Percentiles rank a stretch among this genome's conserved stretches.
phyloP scores from a whole-genome alignment of 345 rosid genomes.

The Gossypium australe region DNA sequence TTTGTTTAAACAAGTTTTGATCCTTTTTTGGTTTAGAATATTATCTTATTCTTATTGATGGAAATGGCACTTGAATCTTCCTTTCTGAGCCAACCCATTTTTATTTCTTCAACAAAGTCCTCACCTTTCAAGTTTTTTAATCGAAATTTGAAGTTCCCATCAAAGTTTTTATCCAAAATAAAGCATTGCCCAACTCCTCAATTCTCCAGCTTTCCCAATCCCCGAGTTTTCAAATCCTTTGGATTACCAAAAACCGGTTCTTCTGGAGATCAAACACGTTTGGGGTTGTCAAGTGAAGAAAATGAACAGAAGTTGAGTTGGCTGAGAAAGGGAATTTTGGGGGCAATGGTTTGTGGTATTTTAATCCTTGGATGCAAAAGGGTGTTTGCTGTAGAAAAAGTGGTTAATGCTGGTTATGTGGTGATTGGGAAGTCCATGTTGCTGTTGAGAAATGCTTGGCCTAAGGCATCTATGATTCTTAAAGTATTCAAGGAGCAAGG shows the following conservation, averaged over 20 bases:
- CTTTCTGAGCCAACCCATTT: conserved; percentile 2
- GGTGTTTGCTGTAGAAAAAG: conserved; percentile 8
- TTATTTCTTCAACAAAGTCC: background rate
- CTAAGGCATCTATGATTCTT: conserved; percentile 17
- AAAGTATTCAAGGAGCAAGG: conserved; percentile 16
- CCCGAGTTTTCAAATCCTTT: background rate
- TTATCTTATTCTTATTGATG: conserved; percentile 3
- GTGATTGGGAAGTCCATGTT: conserved; percentile 10
- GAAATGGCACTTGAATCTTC: conserved; percentile 4
- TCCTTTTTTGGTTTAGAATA: background rate
- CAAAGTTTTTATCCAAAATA: background rate
- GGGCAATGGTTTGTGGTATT: conserved; percentile 1
- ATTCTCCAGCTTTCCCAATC: background rate
- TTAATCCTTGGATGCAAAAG: background rate
- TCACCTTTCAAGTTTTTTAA: background rate
- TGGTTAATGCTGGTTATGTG: conserved; percentile 6
- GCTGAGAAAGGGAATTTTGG: conserved; percentile 8
- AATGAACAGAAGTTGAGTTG: background rate
- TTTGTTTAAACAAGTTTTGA: background rate
- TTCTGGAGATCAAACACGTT: background rate
- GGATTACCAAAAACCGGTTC: background rate
- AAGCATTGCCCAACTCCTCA: background rate
- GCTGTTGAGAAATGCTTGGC: conserved; percentile 17
- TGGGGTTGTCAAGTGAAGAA: background rate
- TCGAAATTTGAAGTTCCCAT: conserved; percentile 9